Evolutionary conservation across 148 eudicot species (phyloP), one percentile per base, ranked within the genome.

Genomic region (Rhododendron henanense): DNA sequence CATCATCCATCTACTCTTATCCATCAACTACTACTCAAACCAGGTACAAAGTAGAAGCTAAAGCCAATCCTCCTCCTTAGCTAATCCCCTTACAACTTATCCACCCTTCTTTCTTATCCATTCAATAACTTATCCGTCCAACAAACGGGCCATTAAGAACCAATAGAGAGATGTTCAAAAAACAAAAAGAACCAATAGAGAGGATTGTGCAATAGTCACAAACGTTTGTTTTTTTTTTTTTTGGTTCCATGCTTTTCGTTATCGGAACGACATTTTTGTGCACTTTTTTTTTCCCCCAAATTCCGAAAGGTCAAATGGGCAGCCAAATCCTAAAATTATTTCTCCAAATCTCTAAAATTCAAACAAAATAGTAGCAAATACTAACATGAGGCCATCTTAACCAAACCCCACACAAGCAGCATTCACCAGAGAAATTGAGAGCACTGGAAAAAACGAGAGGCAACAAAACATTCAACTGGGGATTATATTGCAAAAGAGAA

Each of bases 401-500:
- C 6, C 15, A 28, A 57, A 18, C 23, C 33, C 31, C 71, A 8
- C 71, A 65, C 14, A 8, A n/a, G 73, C 73, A 65, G 73, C 73
- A 57, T 67, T 10, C 74, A 25, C 35, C 74, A 67, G 74, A 67
- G 74, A 23, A 63, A 23, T 63, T 63, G 77, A 73, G 15, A 74
- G 23, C 23, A 74, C 45, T 5, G 45, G 21, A 15, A 16, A 35
- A 33, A 37, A 73, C 0, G 33, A 9, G 75, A 2, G 78, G 78
- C 21, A 74, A 74, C 78, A 74, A 74, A 37, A 37, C 78, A 65
- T 65, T 67, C 35, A 16, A 75, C 41, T 75, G n/a, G 79, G 79
- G 48, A 75, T 18, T 75, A 37, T 75, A 75, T 75, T 75, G 79
- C 79, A 75, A 37, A 75, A 75, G n/a, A 75, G 79, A 74, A 5